Conservation (phyloP, 345 rosid genomes). For the Geranium brycei region DNA sequence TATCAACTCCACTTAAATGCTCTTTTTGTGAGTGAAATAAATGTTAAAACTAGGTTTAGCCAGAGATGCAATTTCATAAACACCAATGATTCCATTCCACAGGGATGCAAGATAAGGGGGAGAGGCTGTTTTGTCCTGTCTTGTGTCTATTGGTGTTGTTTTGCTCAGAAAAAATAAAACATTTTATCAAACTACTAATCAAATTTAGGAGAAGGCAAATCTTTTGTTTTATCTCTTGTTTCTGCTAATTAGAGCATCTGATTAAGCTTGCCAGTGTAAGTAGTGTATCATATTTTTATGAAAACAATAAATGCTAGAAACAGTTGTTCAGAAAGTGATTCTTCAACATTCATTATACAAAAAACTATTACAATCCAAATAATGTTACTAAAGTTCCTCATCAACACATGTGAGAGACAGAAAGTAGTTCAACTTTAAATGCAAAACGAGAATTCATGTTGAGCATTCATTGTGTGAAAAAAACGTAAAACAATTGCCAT, state of each 20-base stretch:
- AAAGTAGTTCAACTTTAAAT: no score
- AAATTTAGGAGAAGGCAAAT: background rate
- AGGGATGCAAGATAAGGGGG: slow-evolving; percentile 1
- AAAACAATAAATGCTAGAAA: background rate
- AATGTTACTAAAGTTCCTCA: no score
- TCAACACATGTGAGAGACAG: no score
- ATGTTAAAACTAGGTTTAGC: slow-evolving; percentile 18
- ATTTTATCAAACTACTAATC: background rate
- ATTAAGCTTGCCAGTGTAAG: no score
- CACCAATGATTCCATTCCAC: slow-evolving; percentile 17
- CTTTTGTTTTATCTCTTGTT: background rate
- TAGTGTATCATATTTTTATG: no score
- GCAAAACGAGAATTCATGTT: no score
- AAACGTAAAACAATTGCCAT: no score
- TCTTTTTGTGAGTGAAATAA: slow-evolving; percentile 18
- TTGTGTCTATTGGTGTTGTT: background rate
- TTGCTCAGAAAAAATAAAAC: background rate
- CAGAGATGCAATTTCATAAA: slow-evolving; percentile 19
- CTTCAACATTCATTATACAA: background rate
- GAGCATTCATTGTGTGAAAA: no score
- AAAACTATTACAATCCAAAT: no score
- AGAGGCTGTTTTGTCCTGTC: background rate
- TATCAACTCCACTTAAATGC: slow-evolving; percentile 24
- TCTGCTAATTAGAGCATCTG: background rate
- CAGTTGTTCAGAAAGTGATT: background rate